Conservation (phyloP, 1,139 yeast species). For the Saccharomyces hybrid region DNA sequence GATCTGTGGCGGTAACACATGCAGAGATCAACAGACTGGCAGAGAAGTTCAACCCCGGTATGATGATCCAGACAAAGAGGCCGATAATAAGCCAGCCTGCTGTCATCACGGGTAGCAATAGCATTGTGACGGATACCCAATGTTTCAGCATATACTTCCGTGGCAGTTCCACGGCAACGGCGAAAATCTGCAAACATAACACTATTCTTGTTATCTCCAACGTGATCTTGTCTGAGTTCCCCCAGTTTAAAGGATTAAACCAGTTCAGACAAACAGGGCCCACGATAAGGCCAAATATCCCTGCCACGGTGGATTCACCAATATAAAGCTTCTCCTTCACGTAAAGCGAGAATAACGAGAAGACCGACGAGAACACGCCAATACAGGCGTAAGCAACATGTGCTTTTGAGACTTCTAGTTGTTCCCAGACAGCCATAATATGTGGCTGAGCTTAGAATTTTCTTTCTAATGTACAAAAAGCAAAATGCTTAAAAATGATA, state of each 20-base stretch:
- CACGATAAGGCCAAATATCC: slow-evolving; percentile 80
- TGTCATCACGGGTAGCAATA: slow-evolving; percentile 89
- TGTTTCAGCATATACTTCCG: slow-evolving; percentile 87
- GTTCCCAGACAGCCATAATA: slow-evolving; percentile 33
- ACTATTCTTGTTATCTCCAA: slow-evolving; percentile 84
- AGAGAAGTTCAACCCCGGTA: slow-evolving; percentile 74
- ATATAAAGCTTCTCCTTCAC: slow-evolving; percentile 84
- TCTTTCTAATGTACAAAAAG: background rate
- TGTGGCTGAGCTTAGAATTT: background rate
- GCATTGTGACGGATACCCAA: slow-evolving; percentile 73
- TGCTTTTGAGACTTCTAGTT: slow-evolving; percentile 43
- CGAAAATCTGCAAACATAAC: slow-evolving; percentile 87
- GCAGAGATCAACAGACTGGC: slow-evolving; percentile 79
- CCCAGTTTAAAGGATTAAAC: slow-evolving; percentile 89
- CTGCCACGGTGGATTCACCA: slow-evolving; percentile 95
- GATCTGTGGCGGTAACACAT: slow-evolving; percentile 96
- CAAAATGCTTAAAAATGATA: background rate
- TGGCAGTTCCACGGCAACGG: slow-evolving; percentile 95
- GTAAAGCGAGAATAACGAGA: slow-evolving; percentile 83
- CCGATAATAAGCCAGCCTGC: slow-evolving; percentile 89
- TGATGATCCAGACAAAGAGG: slow-evolving; percentile 71
- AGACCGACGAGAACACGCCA: slow-evolving; percentile 81
- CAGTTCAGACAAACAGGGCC: slow-evolving; percentile 91
- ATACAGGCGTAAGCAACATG: slow-evolving; percentile 91
- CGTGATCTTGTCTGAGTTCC: slow-evolving; percentile 78